Conservation (phyloP, 2,329 filamentous ascomycete species). For the Xylaria polymorpha region DNA sequence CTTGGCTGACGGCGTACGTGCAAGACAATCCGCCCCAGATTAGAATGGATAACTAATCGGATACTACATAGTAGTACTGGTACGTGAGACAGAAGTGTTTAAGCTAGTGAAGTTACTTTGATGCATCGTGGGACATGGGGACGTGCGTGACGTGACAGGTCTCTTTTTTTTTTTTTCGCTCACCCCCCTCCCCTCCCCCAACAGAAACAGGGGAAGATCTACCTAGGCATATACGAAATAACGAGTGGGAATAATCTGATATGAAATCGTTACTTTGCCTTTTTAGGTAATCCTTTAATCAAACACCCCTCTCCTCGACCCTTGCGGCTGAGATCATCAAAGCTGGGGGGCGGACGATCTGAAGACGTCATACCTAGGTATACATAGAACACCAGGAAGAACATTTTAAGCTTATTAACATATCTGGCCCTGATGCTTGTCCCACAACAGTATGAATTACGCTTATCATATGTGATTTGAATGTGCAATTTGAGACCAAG, state of each 20-base stretch:
- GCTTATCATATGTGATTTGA: neutral
- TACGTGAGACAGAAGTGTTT: conserved; percentile 1
- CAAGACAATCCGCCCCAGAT: conserved; percentile 1
- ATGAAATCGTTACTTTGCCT: conserved; percentile 14
- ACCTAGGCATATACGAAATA: neutral
- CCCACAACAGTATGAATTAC: conserved; percentile 10
- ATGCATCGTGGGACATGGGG: conserved; percentile 15
- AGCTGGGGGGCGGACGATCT: neutral
- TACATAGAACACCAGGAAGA: neutral
- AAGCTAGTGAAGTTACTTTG: conserved; percentile 9
- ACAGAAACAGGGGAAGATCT: neutral
- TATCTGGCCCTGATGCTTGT: neutral
- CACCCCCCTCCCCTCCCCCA: neutral
- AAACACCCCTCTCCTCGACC: conserved; percentile 6
- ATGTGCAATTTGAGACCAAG: neutral
- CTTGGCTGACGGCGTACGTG: neutral
- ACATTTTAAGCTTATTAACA: conserved; percentile 32
- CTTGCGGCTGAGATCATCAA: conserved; percentile 30
- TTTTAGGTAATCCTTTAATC: conserved; percentile 23
- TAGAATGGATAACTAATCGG: conserved; percentile 18
- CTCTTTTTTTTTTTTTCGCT: conserved; percentile 4
- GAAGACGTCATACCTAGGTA: conserved; percentile 21
- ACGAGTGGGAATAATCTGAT: conserved; percentile 3
- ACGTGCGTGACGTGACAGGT: conserved; percentile 30
- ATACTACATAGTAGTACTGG: neutral